Conservation (phyloP, 441 rosid species). For the Dalechampia spathulata region DNA sequence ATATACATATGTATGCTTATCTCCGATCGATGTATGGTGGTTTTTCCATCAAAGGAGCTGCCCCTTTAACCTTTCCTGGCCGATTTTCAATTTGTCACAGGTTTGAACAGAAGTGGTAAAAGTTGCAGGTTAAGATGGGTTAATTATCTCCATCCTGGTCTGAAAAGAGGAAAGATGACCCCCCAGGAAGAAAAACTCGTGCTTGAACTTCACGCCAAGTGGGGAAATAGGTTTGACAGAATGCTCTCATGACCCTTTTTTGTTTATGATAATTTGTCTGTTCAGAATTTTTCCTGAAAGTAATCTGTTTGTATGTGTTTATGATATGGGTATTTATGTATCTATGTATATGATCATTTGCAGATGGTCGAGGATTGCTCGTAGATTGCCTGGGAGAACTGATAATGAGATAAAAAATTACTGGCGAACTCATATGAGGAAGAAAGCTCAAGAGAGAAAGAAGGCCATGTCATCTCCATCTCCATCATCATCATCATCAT, state of each 20-base stretch:
- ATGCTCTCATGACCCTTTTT: not conserved
- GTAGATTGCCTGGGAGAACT: slow-evolving; percentile 82
- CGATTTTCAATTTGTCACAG: slow-evolving; percentile 97
- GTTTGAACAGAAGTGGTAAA: slow-evolving; percentile 97
- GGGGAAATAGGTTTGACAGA: slow-evolving; percentile 86
- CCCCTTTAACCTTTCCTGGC: slow-evolving; percentile 52
- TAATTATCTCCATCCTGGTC: slow-evolving; percentile 96
- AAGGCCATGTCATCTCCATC: slow-evolving; percentile 36
- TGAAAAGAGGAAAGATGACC: slow-evolving; percentile 86
- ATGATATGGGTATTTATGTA: too few relatives aligned
- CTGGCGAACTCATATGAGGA: slow-evolving; percentile 87
- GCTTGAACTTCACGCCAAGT: slow-evolving; percentile 82
- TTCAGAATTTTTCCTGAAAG: too few relatives aligned
- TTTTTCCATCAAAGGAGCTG: slow-evolving; percentile 39
- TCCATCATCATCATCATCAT: too few relatives aligned
- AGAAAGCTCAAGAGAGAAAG: slow-evolving; percentile 82
- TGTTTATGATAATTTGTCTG: too few relatives aligned
- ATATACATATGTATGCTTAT: slow-evolving; percentile 58
- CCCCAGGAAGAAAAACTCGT: slow-evolving; percentile 86
- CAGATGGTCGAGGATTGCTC: slow-evolving; percentile 95
- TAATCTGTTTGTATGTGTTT: too few relatives aligned
- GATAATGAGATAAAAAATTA: slow-evolving; percentile 97
- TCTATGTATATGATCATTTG: slow-evolving; percentile 18
- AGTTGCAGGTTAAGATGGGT: slow-evolving; percentile 99
- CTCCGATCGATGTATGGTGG: slow-evolving; percentile 41